Conservation (phyloP, 805 yeast species). For the Myxozyma lipomycoides region DNA sequence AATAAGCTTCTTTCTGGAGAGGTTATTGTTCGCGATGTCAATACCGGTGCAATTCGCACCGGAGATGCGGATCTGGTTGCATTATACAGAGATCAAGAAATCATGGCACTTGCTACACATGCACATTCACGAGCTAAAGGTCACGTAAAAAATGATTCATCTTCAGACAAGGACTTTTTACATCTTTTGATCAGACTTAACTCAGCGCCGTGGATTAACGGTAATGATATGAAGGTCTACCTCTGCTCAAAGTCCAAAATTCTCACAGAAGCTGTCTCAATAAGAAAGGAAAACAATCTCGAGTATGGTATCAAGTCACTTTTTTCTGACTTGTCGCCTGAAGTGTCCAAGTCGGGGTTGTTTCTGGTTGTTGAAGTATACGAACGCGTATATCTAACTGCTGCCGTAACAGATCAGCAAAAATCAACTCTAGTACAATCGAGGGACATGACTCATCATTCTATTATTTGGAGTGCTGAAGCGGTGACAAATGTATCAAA, state of each 20-base stretch:
- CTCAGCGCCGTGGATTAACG: constrained; percentile 35
- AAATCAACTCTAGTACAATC: constrained; percentile 49
- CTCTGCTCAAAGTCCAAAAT: constrained; percentile 59
- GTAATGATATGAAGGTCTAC: constrained; percentile 50
- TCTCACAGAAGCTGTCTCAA: constrained; percentile 75
- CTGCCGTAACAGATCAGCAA: constrained; percentile 2
- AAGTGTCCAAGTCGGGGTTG: constrained; percentile 56
- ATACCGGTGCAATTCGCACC: constrained; percentile 32
- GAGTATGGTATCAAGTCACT: constrained; percentile 45
- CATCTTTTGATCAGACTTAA: constrained; percentile 76
- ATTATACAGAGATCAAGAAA: constrained; percentile 63
- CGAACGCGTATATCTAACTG: constrained; percentile 40
- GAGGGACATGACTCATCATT: background rate
- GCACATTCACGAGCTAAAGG: constrained; percentile 1
- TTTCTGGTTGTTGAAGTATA: constrained; percentile 73
- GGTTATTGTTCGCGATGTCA: constrained; percentile 34
- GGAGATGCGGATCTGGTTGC: constrained; percentile 46
- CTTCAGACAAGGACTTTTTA: constrained; percentile 39
- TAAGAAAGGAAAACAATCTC: constrained; percentile 37
- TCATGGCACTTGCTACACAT: constrained; percentile 56
- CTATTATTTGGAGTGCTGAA: background rate
- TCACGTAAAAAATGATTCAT: background rate
- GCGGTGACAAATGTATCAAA: constrained; percentile 14
- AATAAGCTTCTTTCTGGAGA: constrained; percentile 36
- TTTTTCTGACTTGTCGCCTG: constrained; percentile 68